Evolutionary conservation across 208 protist species (phyloP), one percentile per base, ranked within the genome.

Genomic region (Acanthamoeba royreba): DNA sequence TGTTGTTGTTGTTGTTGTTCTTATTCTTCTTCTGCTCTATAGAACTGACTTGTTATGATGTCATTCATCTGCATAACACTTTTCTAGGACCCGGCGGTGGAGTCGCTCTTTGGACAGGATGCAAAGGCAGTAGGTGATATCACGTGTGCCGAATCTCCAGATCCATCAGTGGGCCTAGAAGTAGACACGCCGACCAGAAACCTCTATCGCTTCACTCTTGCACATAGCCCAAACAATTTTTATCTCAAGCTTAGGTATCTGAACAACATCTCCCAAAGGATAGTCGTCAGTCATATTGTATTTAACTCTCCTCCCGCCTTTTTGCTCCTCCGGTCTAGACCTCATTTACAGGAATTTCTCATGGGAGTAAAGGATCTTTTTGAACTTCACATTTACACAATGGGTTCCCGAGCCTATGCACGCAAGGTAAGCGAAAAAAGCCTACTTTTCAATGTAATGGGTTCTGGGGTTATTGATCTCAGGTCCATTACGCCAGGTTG

Each of bases 371-470:
- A 83, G 22, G 8, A 83, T 49, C 35, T 96, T 17, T 97, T 93
- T 66, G 96, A 97, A 92, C 52, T 97, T 28, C 95, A 97, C 83
- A 94, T 97, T 40, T 97, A 96, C 91, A 97, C 96, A 42, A 95
- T 96, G 92, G 96, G 96, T 28, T 94, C 89, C 19, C 49, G 95
- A 28, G n/a, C 61, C 17, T 97, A 97, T 90, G 96, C 96, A 22
- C 47, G 61, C 35, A 46, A 96, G 43, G 58, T 69, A n/a, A n/a
- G n/a, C n/a, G n/a, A n/a, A n/a, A n/a, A n/a, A n/a, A n/a, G n/a
- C n/a, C n/a, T n/a, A n/a, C n/a, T n/a, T n/a, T n/a, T n/a, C n/a
- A n/a, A n/a, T n/a, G n/a, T n/a, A 55, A 49, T 66, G n/a, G n/a
- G 11, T 22, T 35, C 53, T 19, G 58, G 22, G 31, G 17, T 69